Evolutionary conservation across 306 rosid species (phyloP).

Genomic region (Myrica gale): DNA sequence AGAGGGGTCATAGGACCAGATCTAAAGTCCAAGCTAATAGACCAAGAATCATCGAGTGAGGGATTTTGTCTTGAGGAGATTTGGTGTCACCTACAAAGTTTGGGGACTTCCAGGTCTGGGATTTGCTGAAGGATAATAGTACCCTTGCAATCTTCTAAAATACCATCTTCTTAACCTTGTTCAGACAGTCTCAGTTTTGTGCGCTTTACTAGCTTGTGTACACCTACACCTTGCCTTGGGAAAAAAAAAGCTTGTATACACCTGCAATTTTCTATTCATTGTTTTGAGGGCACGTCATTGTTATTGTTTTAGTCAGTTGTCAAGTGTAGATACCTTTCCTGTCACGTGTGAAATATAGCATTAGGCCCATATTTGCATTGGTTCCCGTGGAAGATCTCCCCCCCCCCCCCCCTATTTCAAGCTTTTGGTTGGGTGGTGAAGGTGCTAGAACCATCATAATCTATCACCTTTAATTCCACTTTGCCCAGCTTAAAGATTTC

Average conservation of each 20-base stretch:
- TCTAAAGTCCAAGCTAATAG: conserved; percentile 58
- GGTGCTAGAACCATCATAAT: too few relatives aligned
- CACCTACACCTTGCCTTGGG: neutral
- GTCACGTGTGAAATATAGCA: too few relatives aligned
- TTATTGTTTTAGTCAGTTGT: too few relatives aligned
- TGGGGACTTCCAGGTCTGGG: neutral
- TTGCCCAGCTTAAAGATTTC: neutral
- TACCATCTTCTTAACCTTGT: neutral
- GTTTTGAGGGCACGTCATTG: too few relatives aligned
- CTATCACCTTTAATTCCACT: neutral
- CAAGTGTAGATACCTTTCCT: too few relatives aligned
- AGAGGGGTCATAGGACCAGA: conserved; percentile 50
- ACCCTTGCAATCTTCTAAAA: neutral
- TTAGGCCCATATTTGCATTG: too few relatives aligned
- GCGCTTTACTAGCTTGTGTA: neutral
- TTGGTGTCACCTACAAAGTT: neutral
- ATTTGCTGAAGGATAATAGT: neutral
- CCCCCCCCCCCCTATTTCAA: too few relatives aligned
- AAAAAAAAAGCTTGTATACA: too few relatives aligned
- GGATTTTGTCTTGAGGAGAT: neutral
- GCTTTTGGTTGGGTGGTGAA: too few relatives aligned
- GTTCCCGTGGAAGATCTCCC: too few relatives aligned
- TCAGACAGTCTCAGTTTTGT: neutral
- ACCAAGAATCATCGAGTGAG: conserved; percentile 74
- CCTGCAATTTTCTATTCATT: too few relatives aligned